phyloP scores from a whole-genome alignment of 2,329 filamentous ascomycete genomes.

The Cephalotrichum gorgonifer region DNA sequence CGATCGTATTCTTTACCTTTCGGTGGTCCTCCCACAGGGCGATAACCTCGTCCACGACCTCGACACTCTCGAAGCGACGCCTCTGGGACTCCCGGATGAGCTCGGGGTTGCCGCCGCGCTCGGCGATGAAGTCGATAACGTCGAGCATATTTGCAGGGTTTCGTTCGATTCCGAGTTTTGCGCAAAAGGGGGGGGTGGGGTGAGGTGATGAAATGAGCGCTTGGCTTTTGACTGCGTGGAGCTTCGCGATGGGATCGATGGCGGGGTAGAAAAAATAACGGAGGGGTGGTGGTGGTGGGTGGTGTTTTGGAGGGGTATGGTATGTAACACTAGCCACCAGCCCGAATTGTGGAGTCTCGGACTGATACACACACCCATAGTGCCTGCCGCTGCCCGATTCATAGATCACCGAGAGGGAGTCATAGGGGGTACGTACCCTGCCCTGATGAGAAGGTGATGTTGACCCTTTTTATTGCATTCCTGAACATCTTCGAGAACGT shows the following conservation, averaged over 20 bases:
- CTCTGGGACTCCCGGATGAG: constrained; percentile 87
- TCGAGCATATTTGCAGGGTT: constrained; percentile 52
- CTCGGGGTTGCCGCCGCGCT: constrained; percentile 85
- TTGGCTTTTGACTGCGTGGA: too few species aligned
- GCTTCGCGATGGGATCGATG: too few species aligned
- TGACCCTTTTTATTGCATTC: not conserved
- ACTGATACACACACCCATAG: too few species aligned
- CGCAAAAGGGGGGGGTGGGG: not conserved
- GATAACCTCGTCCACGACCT: constrained; percentile 85
- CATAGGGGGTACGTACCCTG: not conserved
- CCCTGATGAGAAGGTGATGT: not conserved
- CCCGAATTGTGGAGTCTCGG: too few species aligned
- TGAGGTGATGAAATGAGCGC: too few species aligned
- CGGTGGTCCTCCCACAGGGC: constrained; percentile 77
- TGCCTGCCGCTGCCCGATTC: not conserved
- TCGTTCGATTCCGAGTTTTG: not conserved
- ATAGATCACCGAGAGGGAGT: too few species aligned
- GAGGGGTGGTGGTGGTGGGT: not conserved
- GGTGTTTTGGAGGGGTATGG: too few species aligned
- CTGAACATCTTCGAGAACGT: too few species aligned
- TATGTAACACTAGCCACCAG: too few species aligned
- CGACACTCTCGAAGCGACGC: constrained; percentile 67
- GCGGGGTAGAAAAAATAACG: not conserved
- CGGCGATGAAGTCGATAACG: constrained; percentile 67
- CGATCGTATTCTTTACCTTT: constrained; percentile 40